Percentiles rank a stretch among this genome's conserved stretches.
Evolutionary conservation across 1,139 yeast species (phyloP).

Genomic region (Taiozyma sp.): DNA sequence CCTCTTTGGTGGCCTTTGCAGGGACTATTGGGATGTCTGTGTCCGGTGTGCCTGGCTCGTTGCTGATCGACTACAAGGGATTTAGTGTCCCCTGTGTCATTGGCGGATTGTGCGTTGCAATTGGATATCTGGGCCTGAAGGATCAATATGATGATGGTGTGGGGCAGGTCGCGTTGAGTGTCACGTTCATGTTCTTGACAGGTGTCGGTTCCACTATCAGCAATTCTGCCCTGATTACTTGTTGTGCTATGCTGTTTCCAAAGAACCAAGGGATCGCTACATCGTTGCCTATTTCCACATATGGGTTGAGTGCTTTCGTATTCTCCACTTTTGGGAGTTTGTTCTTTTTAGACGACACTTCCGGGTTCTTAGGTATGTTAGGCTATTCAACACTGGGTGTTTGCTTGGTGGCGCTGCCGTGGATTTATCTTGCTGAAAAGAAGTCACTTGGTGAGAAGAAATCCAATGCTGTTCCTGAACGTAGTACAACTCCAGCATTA

Average conservation of each 20-base stretch:
- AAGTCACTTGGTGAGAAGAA: not conserved
- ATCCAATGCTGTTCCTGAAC: not conserved
- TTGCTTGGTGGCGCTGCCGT: conserved; percentile 40
- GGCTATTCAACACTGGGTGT: conserved; percentile 37
- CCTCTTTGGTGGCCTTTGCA: conserved; percentile 45
- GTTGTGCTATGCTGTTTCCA: conserved; percentile 54
- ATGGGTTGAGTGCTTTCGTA: conserved; percentile 54
- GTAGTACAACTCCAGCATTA: conserved; percentile 8
- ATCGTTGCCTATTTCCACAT: conserved; percentile 51
- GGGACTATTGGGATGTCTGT: conserved; percentile 52
- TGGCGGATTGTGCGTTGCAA: conserved; percentile 39
- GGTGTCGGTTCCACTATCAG: conserved; percentile 54
- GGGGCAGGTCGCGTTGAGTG: conserved; percentile 32
- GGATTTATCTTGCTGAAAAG: conserved; percentile 38
- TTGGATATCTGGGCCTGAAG: conserved; percentile 44
- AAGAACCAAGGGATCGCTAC: conserved; percentile 54
- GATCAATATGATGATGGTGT: conserved; percentile 35
- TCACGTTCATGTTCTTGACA: conserved; percentile 35
- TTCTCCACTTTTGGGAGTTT: conserved; percentile 44
- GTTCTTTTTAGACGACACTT: conserved; percentile 47
- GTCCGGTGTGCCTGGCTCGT: conserved; percentile 50
- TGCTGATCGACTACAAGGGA: conserved; percentile 44
- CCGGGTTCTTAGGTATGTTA: conserved; percentile 42
- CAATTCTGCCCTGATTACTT: conserved; percentile 47
- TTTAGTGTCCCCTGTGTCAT: conserved; percentile 37